Percentiles rank a stretch among this genome's conserved stretches.
Evolutionary conservation across 73 alveolate genomes (phyloP).

Genomic region (Paramecium biaurelia): DNA sequence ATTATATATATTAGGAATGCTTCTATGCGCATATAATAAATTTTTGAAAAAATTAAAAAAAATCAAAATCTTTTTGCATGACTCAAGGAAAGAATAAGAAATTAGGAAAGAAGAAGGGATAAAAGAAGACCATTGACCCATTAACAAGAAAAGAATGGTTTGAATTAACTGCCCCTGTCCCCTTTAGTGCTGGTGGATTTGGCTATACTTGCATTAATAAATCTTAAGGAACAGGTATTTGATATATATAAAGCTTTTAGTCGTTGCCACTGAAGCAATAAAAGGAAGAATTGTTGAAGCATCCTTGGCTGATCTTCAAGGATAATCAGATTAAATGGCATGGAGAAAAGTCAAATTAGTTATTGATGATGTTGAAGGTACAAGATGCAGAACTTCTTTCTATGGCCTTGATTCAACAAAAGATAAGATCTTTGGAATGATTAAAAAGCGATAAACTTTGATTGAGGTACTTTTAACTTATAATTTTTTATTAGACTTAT

Average conservation of each 20-base stretch:
- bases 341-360: slow-evolving; percentile 92
- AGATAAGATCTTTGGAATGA: slow-evolving; percentile 89
- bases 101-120: slow-evolving; percentile 67
- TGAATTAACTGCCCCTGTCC: slow-evolving; percentile 64
- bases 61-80: slow-evolving; percentile 59
- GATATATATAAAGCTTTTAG: not conserved
- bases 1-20: not conserved
- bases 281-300: slow-evolving; percentile 95
- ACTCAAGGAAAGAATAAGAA: slow-evolving; percentile 67
- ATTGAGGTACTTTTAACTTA: slow-evolving; percentile 66
- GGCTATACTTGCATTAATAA: slow-evolving; percentile 62
- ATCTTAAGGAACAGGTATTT: slow-evolving; percentile 55
- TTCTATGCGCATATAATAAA: not conserved
- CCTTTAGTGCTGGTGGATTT: slow-evolving; percentile 56
- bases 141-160: slow-evolving; percentile 65
- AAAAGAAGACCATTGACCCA: slow-evolving; percentile 60
- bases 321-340: slow-evolving; percentile 58
- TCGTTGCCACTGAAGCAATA: slow-evolving; percentile 83
- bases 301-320: slow-evolving; percentile 77
- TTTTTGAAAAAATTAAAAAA: slow-evolving; percentile 26
- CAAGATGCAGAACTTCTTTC: slow-evolving; percentile 86
- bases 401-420: slow-evolving; percentile 95
- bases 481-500: slow-evolving; percentile 56
- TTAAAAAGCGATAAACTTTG: slow-evolving; percentile 94
- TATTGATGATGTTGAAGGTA: slow-evolving; percentile 96